These are phyloP conservation scores for Claviceps sp. DNA, from an alignment of 2,329 filamentous ascomycete genomes.

Conservation along the genomic window DNA sequence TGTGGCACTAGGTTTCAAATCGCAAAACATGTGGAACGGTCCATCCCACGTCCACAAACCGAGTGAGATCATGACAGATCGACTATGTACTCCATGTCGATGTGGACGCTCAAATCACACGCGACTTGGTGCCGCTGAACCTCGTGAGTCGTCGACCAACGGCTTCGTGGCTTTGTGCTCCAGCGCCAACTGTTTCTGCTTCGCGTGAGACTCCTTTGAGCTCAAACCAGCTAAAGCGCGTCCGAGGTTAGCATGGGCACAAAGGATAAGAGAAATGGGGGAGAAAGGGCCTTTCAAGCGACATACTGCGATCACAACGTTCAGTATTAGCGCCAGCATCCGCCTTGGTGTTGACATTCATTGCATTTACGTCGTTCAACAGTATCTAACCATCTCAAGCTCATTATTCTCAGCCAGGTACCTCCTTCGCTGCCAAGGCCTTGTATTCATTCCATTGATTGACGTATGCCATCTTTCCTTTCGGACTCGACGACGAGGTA, in stretches of 20 bases:
- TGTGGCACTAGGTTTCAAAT: neutral
- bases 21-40: neutral
- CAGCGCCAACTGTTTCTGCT: slow-evolving; percentile 76
- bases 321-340: slow-evolving; percentile 22
- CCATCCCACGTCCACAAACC: neutral
- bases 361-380: too few species aligned
- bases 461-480: slow-evolving; percentile 17
- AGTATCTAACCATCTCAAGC: neutral
- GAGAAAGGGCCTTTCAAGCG: neutral
- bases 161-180: slow-evolving; percentile 90
- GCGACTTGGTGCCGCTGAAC: slow-evolving; percentile 50
- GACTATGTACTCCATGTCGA: too few species aligned
- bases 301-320: slow-evolving; percentile 29
- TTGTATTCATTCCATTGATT: slow-evolving; percentile 24
- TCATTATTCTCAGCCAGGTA: neutral
- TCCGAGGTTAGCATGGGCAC: neutral
- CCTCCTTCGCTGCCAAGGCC: slow-evolving; percentile 1
- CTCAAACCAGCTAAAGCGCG: slow-evolving; percentile 22
- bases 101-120: neutral
- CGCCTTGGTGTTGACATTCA: slow-evolving; percentile 13
- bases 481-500: slow-evolving; percentile 17
- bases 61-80: too few species aligned
- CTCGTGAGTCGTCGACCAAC: slow-evolving; percentile 56
- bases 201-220: slow-evolving; percentile 77
- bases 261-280: neutral